These are phyloP conservation scores for rapeseed (Brassica napus) DNA, from an alignment of 345 rosid species.

Conservation along the genomic window Da-Ae NC_063443.1:18636001-18636500, in stretches of 20 bases:
- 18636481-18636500: not conserved
- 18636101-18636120: slow-evolving; percentile 47
- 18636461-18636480: slow-evolving; percentile 26
- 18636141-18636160: slow-evolving; percentile 54
- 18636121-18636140: slow-evolving; percentile 45
- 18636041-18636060: not conserved
- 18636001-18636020: slow-evolving; percentile 28
- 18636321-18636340: not conserved
- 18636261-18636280: slow-evolving; percentile 57
- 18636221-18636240: slow-evolving; percentile 41
- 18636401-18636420: slow-evolving; percentile 44
- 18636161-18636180: slow-evolving; percentile 47
- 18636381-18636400: slow-evolving; percentile 52
- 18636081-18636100: slow-evolving; percentile 57
- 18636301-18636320: not conserved
- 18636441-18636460: slow-evolving; percentile 32
- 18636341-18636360: slow-evolving; percentile 53
- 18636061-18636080: not conserved
- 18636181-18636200: not conserved
- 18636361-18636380: slow-evolving; percentile 41
- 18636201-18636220: slow-evolving; percentile 50
- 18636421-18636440: slow-evolving; percentile 35
- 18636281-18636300: not conserved
- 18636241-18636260: slow-evolving; percentile 45
- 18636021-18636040: not conserved